phyloP scores from a whole-genome alignment of 1,284 basidiomycete species.

The Pholiota adiposa region DNA sequence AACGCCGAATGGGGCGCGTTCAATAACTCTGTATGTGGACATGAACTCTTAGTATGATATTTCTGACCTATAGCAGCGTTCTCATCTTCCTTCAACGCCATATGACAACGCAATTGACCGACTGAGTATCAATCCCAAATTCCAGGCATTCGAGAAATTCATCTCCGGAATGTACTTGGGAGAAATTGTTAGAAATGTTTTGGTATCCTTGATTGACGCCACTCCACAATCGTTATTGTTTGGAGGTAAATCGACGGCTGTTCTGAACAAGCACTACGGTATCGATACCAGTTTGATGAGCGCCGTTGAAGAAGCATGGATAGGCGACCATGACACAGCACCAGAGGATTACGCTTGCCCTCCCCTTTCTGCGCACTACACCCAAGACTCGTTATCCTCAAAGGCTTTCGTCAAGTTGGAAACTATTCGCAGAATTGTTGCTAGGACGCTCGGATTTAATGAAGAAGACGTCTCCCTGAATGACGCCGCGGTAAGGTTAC shows the following conservation, averaged over 20 bases:
- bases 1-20: conserved; percentile 99
- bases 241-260: conserved; percentile 71
- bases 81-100: conserved; percentile 88
- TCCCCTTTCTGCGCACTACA: conserved; percentile 36
- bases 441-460: conserved; percentile 64
- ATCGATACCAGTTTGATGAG: conserved; percentile 95
- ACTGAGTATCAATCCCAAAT: conserved; percentile 91
- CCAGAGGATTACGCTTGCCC: conserved; percentile 35
- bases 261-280: conserved; percentile 90
- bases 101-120: conserved; percentile 95
- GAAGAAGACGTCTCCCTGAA: conserved; percentile 56
- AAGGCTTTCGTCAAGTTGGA: conserved; percentile 45
- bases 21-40: conserved; percentile 76
- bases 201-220: conserved; percentile 87
- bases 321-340: conserved; percentile 39
- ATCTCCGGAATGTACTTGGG: conserved; percentile 99
- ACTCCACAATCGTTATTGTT: conserved; percentile 77
- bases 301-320: conserved; percentile 79
- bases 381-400: conserved; percentile 34
- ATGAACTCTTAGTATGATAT: background rate
- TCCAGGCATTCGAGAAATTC: conserved; percentile 97
- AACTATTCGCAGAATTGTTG: conserved; percentile 61
- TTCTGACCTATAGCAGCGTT: conserved; percentile 54
- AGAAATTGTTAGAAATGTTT: conserved; percentile 87
- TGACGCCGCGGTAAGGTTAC: conserved; percentile 62